phyloP scores from a whole-genome alignment of 352 stramenopile genomes.

The Phytophthora chlamydospora region DNA sequence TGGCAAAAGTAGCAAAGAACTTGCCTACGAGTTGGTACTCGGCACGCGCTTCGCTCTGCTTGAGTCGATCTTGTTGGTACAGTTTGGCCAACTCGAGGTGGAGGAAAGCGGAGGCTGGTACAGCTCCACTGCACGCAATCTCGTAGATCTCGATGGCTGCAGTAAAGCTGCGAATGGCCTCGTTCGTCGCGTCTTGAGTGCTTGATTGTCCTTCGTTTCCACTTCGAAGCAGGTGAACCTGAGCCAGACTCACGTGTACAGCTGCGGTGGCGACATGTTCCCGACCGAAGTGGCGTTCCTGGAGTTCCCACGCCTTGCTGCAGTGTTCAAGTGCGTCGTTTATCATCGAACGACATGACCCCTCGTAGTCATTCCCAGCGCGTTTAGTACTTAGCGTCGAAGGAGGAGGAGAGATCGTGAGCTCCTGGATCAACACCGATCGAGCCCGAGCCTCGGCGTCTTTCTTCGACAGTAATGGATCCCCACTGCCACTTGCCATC shows the following conservation, averaged over 20 bases:
- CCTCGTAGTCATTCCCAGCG: conserved; percentile 17
- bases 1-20: conserved; percentile 69
- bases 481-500: conserved; percentile 26
- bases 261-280: conserved; percentile 61
- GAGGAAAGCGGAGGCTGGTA: conserved; percentile 66
- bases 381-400: conserved; percentile 13
- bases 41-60: conserved; percentile 15
- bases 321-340: conserved; percentile 75
- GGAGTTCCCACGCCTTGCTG: conserved; percentile 66
- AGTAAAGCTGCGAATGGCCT: conserved; percentile 52
- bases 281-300: conserved; percentile 51
- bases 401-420: conserved; percentile 31
- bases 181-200: conserved; percentile 17
- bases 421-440: conserved; percentile 46
- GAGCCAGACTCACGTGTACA: conserved; percentile 59
- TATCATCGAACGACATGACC: conserved; percentile 38
- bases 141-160: conserved; percentile 66
- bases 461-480: conserved; percentile 53
- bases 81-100: conserved; percentile 66
- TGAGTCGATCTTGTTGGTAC: conserved; percentile 39
- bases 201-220: conserved; percentile 12
- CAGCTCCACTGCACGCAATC: conserved; percentile 51
- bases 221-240: conserved; percentile 49
- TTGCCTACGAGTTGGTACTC: conserved; percentile 47
- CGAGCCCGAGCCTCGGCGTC: conserved; percentile 52